Evolutionary conservation across 208 protist species (phyloP), one percentile per base, ranked within the genome.

Genomic region (Acanthamoeba lenticulata): DNA sequence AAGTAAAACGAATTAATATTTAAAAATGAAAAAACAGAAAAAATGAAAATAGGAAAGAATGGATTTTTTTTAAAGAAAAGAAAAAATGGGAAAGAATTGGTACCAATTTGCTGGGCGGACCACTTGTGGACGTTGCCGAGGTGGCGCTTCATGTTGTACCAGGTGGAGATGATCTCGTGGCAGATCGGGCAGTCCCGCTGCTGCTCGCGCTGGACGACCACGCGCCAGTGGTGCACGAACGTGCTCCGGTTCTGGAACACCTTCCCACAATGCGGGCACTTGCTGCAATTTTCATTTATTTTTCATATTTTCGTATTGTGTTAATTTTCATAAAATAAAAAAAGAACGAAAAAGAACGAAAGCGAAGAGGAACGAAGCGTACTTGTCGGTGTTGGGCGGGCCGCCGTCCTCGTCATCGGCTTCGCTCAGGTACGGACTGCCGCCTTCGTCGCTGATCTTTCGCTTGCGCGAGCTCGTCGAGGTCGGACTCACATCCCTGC

Each of bases 81-180:
- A n/a, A n/a, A n/a, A n/a, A n/a, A n/a, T n/a, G n/a, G n/a, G n/a
- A n/a, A n/a, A 34, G 44, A 7, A 32, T 7, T 19, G 6, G n/a
- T 45, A 83, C 72, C 72, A 34, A 83, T 83, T 34, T 83, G 38
- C 34, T 83, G 72, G 72, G 72, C 32, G 72, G 38, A 44, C 72
- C 72, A 83, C 38, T 49, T 49, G 72, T 83, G 72, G 34, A 83
- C 40, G 44, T 83, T 83, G 38, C 44, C 40, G 40, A 83, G 72
- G 5, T 83, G 72, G 72, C 72, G 72, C 72, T 83, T 83, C 72
- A 83, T 83, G 72, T 83, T 83, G 72, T 83, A 83, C 72, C 72
- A 83, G 3, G 72, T 83, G 72, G 72, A 44, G 40, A 83, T 83
- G 44, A 49, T 83, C 34, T 83, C 72, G 38, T 83, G 72, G 72